Conservation (phyloP, 177 flowering plant genomes). For the Vitis hybrid region DNA sequence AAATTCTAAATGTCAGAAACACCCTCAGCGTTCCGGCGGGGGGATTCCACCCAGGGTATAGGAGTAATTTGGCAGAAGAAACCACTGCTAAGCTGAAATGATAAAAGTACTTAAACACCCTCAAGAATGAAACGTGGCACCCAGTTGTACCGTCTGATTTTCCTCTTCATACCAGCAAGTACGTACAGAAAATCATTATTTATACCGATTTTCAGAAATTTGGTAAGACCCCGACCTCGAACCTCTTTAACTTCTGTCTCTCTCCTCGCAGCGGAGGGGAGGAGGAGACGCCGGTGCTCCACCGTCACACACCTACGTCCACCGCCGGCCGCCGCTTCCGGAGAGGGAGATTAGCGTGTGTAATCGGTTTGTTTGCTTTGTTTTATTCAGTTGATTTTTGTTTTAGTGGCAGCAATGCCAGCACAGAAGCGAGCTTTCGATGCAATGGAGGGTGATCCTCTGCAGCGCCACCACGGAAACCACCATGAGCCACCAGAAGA, state of each 20-base stretch:
- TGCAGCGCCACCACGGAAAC: slow-evolving; percentile 18
- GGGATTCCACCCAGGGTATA: too few species aligned
- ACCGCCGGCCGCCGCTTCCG: neutral
- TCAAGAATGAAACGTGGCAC: too few species aligned
- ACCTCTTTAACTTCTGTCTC: slow-evolving; percentile 16
- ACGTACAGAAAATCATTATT: neutral
- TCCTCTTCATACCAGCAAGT: neutral
- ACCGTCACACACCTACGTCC: slow-evolving; percentile 6
- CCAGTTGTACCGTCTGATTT: too few species aligned
- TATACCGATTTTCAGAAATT: slow-evolving; percentile 1
- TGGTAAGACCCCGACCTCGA: slow-evolving; percentile 18
- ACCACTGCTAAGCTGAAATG: too few species aligned
- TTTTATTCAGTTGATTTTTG: neutral
- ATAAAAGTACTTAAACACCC: too few species aligned
- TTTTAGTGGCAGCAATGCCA: slow-evolving; percentile 42
- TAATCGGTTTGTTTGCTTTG: too few species aligned
- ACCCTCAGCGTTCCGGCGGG: too few species aligned
- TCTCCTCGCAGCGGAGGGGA: slow-evolving; percentile 9
- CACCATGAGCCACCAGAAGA: slow-evolving; percentile 14
- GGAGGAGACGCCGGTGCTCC: slow-evolving; percentile 13
- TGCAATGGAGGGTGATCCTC: slow-evolving; percentile 32
- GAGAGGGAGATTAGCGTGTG: neutral
- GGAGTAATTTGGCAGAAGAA: too few species aligned
- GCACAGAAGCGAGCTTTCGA: slow-evolving; percentile 49
- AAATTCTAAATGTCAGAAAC: too few species aligned